Percentiles rank a stretch among this genome's conserved stretches.
These are phyloP conservation scores for Botrytis hyacinthi DNA, from an alignment of 2,329 filamentous ascomycete species.

Conservation along the genomic window DNA sequence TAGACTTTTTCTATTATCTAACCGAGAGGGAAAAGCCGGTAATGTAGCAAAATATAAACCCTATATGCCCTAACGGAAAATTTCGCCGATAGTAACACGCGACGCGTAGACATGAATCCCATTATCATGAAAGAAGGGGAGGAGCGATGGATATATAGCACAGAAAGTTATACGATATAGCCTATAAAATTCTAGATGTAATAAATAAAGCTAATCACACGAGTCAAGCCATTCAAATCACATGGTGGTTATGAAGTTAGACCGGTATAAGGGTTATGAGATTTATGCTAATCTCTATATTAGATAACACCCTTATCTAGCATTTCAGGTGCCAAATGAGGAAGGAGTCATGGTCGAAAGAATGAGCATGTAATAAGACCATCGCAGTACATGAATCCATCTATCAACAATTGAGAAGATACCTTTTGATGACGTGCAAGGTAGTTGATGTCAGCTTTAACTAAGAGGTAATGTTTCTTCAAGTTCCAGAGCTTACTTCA, in stretches of 20 bases:
- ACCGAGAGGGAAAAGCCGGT: not conserved
- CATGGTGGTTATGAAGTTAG: not conserved
- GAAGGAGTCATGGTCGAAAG: not conserved
- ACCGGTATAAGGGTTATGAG: not conserved
- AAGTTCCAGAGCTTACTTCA: not conserved
- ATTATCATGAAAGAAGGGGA: not conserved
- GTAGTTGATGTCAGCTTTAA: not conserved
- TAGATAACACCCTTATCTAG: not conserved
- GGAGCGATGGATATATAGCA: not conserved
- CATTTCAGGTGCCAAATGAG: not conserved
- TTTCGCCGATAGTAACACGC: too few relatives aligned
- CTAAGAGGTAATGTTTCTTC: not conserved
- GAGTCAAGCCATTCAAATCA: not conserved
- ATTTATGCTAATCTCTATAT: not conserved
- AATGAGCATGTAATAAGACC: not conserved
- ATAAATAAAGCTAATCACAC: not conserved
- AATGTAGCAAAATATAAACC: not conserved
- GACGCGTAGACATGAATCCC: not conserved
- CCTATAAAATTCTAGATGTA: not conserved
- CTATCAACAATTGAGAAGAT: not conserved
- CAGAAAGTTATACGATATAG: not conserved
- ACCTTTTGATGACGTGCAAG: not conserved
- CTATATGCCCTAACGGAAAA: not conserved
- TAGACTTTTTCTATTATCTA: not conserved
- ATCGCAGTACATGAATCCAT: not conserved